These are phyloP conservation scores for Starmerella vaccinii DNA, from an alignment of 805 yeast genomes.

Conservation along the genomic window DNA sequence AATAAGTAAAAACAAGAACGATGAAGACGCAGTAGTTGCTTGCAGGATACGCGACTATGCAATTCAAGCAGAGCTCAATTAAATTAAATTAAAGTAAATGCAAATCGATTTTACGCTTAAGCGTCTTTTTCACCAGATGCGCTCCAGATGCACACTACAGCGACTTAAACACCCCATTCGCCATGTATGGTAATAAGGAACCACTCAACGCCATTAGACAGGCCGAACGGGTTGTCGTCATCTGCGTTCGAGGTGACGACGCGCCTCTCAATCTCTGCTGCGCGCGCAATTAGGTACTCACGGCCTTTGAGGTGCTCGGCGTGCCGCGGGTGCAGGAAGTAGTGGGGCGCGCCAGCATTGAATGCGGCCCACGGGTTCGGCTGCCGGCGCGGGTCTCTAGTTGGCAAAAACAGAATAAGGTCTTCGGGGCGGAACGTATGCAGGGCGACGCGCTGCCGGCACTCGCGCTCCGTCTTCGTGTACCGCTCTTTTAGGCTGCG, in stretches of 20 bases:
- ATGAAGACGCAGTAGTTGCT: too few relatives aligned
- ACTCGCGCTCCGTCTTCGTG: slow-evolving; percentile 27
- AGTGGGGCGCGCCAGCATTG: slow-evolving; percentile 80
- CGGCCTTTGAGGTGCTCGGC: slow-evolving; percentile 34
- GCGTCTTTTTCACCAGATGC: too few relatives aligned
- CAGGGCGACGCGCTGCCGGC: slow-evolving; percentile 51
- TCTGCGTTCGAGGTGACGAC: slow-evolving; percentile 29
- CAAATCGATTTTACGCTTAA: too few relatives aligned
- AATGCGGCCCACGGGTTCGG: slow-evolving; percentile 84
- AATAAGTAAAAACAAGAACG: too few relatives aligned
- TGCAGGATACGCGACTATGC: too few relatives aligned
- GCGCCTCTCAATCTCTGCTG: slow-evolving; percentile 46
- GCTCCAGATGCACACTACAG: too few relatives aligned
- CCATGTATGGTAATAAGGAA: slow-evolving; percentile 20
- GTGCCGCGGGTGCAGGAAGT: slow-evolving; percentile 48
- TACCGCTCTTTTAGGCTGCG: slow-evolving; percentile 37
- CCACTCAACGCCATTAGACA: slow-evolving; percentile 44
- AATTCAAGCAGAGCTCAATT: too few relatives aligned
- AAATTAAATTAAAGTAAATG: background rate
- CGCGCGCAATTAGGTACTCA: slow-evolving; percentile 78
- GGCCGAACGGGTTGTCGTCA: slow-evolving; percentile 52
- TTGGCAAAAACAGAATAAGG: slow-evolving; percentile 75
- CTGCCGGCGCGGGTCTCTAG: slow-evolving; percentile 40
- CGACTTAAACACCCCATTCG: slow-evolving; percentile 15
- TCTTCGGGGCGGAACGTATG: slow-evolving; percentile 62